Percentiles rank a stretch among this genome's conserved stretches.
phyloP scores from a whole-genome alignment of 2,329 filamentous ascomycete genomes.

The Lomentospora prolificans region DNA sequence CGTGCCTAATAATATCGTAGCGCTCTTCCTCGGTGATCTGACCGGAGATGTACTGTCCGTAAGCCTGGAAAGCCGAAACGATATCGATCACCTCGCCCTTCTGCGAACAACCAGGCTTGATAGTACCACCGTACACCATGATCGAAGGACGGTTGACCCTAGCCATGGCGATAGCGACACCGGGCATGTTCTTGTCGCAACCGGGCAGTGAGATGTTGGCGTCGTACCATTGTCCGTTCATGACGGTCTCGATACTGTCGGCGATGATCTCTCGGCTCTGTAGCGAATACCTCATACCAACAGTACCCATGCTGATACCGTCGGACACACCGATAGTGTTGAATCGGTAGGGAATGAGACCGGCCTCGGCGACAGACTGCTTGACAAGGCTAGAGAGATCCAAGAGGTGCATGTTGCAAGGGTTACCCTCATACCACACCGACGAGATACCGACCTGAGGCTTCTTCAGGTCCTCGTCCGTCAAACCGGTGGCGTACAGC shows the following conservation, averaged over 20 bases:
- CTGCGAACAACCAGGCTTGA: constrained; percentile 77
- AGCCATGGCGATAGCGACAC: constrained; percentile 86
- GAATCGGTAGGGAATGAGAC: constrained; percentile 90
- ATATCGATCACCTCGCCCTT: constrained; percentile 78
- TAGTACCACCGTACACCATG: constrained; percentile 97
- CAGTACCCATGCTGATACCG: constrained; percentile 96
- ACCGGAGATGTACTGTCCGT: constrained; percentile 87
- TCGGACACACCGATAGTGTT: constrained; percentile 98
- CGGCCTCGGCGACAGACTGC: constrained; percentile 54
- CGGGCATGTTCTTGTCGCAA: constrained; percentile 99
- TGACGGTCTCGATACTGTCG: constrained; percentile 97
- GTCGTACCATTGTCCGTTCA: constrained; percentile 98
- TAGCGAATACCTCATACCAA: constrained; percentile 89
- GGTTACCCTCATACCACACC: constrained; percentile 96
- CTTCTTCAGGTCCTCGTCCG: constrained; percentile 83
- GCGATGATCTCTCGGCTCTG: constrained; percentile 96
- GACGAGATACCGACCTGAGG: constrained; percentile 96
- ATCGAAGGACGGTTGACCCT: constrained; percentile 86
- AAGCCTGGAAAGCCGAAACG: constrained; percentile 94
- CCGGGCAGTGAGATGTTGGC: constrained; percentile 93
- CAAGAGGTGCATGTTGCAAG: constrained; percentile 98
- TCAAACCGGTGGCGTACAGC: constrained; percentile 90
- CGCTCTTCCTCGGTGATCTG: constrained; percentile 85
- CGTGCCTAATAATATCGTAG: constrained; percentile 88
- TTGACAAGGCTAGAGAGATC: constrained; percentile 72